Conservation (phyloP, 306 rosid genomes). For the Ormosia semicastrata region DNA sequence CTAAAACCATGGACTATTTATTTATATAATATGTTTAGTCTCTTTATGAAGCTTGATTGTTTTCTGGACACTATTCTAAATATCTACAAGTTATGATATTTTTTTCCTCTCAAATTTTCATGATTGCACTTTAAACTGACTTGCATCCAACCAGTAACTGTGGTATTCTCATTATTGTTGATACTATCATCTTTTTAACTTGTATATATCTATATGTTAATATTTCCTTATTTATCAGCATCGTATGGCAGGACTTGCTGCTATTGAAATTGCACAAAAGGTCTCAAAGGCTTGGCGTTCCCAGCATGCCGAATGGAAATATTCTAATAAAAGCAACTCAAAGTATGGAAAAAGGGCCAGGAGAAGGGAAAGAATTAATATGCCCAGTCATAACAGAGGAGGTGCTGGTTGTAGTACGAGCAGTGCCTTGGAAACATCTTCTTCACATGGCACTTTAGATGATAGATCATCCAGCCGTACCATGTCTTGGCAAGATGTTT, state of each 20-base stretch:
- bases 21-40: background rate
- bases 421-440: slow-evolving; percentile 56
- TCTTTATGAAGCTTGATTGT: background rate
- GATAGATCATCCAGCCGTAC: slow-evolving; percentile 62
- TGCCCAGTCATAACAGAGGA: slow-evolving; percentile 90
- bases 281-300: slow-evolving; percentile 94
- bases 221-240: slow-evolving; percentile 65
- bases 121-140: background rate
- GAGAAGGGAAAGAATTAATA: slow-evolving; percentile 78
- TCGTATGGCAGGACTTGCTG: slow-evolving; percentile 98
- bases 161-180: background rate
- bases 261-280: slow-evolving; percentile 93
- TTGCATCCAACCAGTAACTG: background rate
- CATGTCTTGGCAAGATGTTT: slow-evolving; percentile 79
- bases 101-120: background rate
- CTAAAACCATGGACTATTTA: background rate
- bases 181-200: background rate
- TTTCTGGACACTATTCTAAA: background rate
- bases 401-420: slow-evolving; percentile 97
- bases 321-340: slow-evolving; percentile 63
- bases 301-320: slow-evolving; percentile 71
- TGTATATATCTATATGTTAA: background rate
- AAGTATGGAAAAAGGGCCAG: slow-evolving; percentile 76
- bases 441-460: slow-evolving; percentile 53
- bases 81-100: background rate